Evolutionary conservation across 495 filamentous ascomycete species (phyloP).

Genomic region (Podospora pseudopauciseta): DNA sequence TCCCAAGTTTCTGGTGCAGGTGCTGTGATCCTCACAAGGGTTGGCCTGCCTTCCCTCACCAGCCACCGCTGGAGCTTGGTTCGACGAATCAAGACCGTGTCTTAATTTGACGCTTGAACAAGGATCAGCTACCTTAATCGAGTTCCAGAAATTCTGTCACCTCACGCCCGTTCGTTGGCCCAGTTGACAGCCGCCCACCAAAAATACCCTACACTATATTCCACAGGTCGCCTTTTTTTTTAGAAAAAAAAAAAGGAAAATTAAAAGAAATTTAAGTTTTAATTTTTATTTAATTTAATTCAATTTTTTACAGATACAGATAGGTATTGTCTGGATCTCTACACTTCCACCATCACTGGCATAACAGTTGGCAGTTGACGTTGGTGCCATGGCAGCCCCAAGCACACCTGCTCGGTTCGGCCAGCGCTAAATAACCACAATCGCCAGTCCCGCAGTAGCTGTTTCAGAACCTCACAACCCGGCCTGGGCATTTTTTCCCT

Average conservation of each 20-base stretch:
- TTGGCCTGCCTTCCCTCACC: background rate
- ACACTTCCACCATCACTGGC: background rate
- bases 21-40: constrained; percentile 4
- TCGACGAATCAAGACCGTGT: constrained; percentile 1
- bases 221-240: no score
- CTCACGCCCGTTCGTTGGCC: background rate
- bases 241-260: no score
- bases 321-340: background rate
- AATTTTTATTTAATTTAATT: no score
- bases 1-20: background rate
- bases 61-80: background rate
- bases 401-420: background rate
- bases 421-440: constrained; percentile 7
- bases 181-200: background rate
- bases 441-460: constrained; percentile 4
- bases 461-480: constrained; percentile 7
- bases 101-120: constrained; percentile 1
- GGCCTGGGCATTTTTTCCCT: constrained; percentile 1
- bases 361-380: constrained; percentile 1
- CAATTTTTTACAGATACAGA: background rate
- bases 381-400: background rate
- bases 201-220: background rate
- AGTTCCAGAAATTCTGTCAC: constrained; percentile 1
- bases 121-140: background rate
- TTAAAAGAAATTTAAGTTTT: no score